Conservation (phyloP, 805 yeast genomes). For the Torulaspora gathmanii region DNA sequence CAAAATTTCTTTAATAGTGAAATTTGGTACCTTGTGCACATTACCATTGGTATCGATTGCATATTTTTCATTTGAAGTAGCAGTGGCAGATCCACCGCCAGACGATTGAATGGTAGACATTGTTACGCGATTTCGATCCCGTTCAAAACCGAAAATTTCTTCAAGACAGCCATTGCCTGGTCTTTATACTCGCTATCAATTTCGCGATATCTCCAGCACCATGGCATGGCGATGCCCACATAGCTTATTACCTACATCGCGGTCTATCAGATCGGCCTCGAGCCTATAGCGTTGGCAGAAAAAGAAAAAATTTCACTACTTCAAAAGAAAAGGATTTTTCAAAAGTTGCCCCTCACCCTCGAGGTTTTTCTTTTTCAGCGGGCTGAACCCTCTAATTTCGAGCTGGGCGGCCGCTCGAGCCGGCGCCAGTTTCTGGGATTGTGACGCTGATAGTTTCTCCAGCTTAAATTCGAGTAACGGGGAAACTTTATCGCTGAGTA, state of each 20-base stretch:
- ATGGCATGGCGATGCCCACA: no score
- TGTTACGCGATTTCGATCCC: not conserved
- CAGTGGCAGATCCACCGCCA: slow-evolving; percentile 11
- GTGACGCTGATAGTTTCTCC: not conserved
- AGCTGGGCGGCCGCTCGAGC: no score
- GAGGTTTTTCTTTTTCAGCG: not conserved
- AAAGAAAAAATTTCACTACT: not conserved
- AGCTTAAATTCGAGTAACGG: not conserved
- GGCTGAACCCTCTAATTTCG: not conserved
- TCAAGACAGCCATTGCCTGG: no score
- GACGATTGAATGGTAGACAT: slow-evolving; percentile 3
- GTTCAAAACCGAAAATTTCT: no score
- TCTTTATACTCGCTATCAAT: no score
- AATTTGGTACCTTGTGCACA: slow-evolving; percentile 68
- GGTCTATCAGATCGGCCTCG: no score
- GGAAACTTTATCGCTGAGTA: not conserved
- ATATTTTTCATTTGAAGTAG: slow-evolving; percentile 23
- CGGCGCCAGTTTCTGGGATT: not conserved
- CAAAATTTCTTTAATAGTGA: slow-evolving; percentile 68
- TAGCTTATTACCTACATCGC: no score
- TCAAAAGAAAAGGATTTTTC: not conserved
- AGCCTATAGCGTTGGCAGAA: not conserved
- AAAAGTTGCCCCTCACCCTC: not conserved
- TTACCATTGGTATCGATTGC: slow-evolving; percentile 61
- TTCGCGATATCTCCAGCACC: no score